phyloP scores from a whole-genome alignment of 2,329 filamentous ascomycete species.

The Hypoxylon sp. region DNA sequence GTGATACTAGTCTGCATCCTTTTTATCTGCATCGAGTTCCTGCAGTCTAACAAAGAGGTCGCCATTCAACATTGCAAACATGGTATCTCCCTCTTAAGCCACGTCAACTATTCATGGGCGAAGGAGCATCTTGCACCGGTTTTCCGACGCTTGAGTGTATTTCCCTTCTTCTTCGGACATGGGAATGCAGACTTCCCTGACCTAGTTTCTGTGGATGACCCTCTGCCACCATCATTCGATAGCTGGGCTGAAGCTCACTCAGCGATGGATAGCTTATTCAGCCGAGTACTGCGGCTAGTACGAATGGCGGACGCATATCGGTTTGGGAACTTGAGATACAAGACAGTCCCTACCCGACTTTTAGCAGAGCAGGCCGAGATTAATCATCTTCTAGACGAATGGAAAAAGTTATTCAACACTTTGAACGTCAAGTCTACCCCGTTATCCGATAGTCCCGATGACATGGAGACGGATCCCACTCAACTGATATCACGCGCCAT shows the following conservation, averaged over 20 bases:
- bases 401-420: constrained; percentile 43
- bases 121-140: constrained; percentile 48
- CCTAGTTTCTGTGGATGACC: constrained; percentile 34
- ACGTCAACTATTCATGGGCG: constrained; percentile 44
- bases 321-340: constrained; percentile 25
- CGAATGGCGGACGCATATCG: constrained; percentile 44
- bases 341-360: constrained; percentile 26
- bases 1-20: constrained; percentile 53
- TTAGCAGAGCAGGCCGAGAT: constrained; percentile 39
- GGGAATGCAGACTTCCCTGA: constrained; percentile 37
- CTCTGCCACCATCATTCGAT: constrained; percentile 37
- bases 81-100: constrained; percentile 50
- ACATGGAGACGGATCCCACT: constrained; percentile 2
- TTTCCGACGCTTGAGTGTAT: constrained; percentile 51
- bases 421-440: constrained; percentile 16
- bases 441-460: neutral
- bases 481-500: constrained; percentile 11
- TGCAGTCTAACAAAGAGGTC: constrained; percentile 49
- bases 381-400: constrained; percentile 40
- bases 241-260: constrained; percentile 44
- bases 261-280: constrained; percentile 45
- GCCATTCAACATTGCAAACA: constrained; percentile 52
- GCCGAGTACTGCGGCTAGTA: constrained; percentile 44
- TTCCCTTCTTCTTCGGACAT: constrained; percentile 51
- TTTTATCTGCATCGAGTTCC: constrained; percentile 56